Base-by-base conservation (phyloP, 208 protist species). In the Leishmania turanica region DNA sequence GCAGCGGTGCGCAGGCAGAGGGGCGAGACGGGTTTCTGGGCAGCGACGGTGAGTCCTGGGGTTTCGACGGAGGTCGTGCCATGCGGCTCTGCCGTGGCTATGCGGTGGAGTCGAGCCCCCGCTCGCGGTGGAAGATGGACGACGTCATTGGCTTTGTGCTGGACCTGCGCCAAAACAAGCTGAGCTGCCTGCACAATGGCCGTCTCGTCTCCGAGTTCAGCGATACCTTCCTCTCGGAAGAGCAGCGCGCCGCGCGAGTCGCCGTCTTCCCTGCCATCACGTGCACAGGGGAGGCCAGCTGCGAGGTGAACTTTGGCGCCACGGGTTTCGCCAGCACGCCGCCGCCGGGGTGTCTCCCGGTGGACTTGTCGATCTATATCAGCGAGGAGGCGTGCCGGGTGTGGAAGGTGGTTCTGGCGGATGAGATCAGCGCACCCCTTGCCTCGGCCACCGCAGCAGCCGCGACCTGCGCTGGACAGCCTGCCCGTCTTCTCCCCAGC, bases 241-340 rank as follows among this genome's bases (percentile, higher is more conserved):
- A 84, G 72, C 72, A 80, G 60, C 75, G 69, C 8, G 78, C 65
- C 53, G 78, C 64, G 58, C 78, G 65, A n/a, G 72, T 80, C n/a
- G 88, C 88, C 42, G 88, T 93, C 64, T 96, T 95, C 68, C 93
- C 91, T 17, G 90, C 86, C 3, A 80, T 94, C 37, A 87, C 73
- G 47, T 87, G 77, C 73, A 83, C 79, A 27, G 78, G 66, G 3
- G 82, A 78, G 66, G 84, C 75, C 40, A 79, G 37, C 79, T 95
- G 93, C 81, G 93, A 96, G 79, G 78, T 98, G 21, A 98, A 98
- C 91, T 95, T 97, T 81, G 96, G 96, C 34, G 88, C 84, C 4
- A 80, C 91, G 7, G 87, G 88, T 11, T 98, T 97, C 78, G 66
- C 77, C 34, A 90, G 79, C 49, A 78, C 54, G 31, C 85, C 93